These are phyloP conservation scores for Pseudonectria foliicola DNA, from an alignment of 2,329 filamentous ascomycete genomes.

Conservation along the genomic window DNA sequence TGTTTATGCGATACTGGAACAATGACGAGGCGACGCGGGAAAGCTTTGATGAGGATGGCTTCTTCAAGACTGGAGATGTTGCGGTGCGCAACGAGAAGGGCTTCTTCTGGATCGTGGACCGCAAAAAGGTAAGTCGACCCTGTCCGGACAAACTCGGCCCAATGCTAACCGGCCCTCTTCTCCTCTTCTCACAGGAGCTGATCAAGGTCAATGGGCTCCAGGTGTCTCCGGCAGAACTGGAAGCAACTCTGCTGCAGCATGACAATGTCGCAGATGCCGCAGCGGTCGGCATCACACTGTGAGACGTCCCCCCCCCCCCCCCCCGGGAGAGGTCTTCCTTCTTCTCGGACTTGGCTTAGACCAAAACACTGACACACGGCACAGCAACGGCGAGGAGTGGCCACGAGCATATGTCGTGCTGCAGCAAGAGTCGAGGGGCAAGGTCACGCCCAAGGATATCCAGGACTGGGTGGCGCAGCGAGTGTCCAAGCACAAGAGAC, in stretches of 20 bases:
- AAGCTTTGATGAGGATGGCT: slow-evolving; percentile 42
- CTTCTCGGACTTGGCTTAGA: neutral
- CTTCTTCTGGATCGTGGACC: slow-evolving; percentile 38
- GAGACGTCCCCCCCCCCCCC: slow-evolving; percentile 11
- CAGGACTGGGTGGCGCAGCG: slow-evolving; percentile 37
- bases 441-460: slow-evolving; percentile 45
- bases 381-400: slow-evolving; percentile 40
- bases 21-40: slow-evolving; percentile 48
- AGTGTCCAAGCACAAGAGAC: slow-evolving; percentile 45
- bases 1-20: slow-evolving; percentile 53
- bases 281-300: slow-evolving; percentile 45
- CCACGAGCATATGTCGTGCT: slow-evolving; percentile 46
- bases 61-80: slow-evolving; percentile 54
- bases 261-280: slow-evolving; percentile 48
- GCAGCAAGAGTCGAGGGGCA: slow-evolving; percentile 37
- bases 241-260: slow-evolving; percentile 43
- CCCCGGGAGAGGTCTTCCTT: no score
- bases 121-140: slow-evolving; percentile 37
- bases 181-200: slow-evolving; percentile 38
- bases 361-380: slow-evolving; percentile 1
- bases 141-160: neutral
- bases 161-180: no score
- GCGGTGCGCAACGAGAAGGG: slow-evolving; percentile 40
- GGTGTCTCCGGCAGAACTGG: slow-evolving; percentile 53
- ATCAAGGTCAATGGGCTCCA: slow-evolving; percentile 54